phyloP scores from a whole-genome alignment of 1,139 yeast genomes.

The Yamadazyma taylorii region DNA sequence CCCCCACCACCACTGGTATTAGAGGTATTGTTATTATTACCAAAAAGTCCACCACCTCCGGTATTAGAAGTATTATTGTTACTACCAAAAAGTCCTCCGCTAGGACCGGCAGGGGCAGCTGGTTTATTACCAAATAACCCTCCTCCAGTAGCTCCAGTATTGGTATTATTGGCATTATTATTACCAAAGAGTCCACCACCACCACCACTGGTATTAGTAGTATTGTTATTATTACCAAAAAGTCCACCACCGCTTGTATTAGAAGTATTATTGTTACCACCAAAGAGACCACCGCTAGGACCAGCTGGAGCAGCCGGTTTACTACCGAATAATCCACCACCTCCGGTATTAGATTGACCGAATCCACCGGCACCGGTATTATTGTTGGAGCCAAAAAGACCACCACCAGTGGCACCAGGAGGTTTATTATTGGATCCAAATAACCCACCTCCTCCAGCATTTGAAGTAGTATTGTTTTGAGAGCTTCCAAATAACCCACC shows the following conservation, averaged over 20 bases:
- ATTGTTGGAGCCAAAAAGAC: conserved; percentile 22
- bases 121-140: conserved; percentile 35
- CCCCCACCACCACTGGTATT: no score
- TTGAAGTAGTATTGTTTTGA: conserved; percentile 10
- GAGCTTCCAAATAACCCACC: conserved; percentile 21
- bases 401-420: conserved; percentile 18
- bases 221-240: conserved; percentile 30
- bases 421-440: conserved; percentile 21
- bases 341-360: conserved; percentile 6
- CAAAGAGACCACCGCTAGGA: conserved; percentile 31
- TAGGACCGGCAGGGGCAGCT: conserved; percentile 17
- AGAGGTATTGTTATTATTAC: conserved; percentile 10
- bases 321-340: conserved; percentile 13
- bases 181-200: conserved; percentile 15
- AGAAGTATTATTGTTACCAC: conserved; percentile 18
- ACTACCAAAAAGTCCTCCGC: conserved; percentile 39
- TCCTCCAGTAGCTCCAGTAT: conserved; percentile 22
- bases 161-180: conserved; percentile 8
- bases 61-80: conserved; percentile 9
- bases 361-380: conserved; percentile 4
- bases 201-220: conserved; percentile 3
- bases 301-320: conserved; percentile 8
- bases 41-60: conserved; percentile 38
- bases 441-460: conserved; percentile 26
- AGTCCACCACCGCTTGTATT: conserved; percentile 22